These are phyloP conservation scores for Arctostaphylos glauca DNA, from an alignment of 148 eudicot species.

Conservation along the genomic window DNA sequence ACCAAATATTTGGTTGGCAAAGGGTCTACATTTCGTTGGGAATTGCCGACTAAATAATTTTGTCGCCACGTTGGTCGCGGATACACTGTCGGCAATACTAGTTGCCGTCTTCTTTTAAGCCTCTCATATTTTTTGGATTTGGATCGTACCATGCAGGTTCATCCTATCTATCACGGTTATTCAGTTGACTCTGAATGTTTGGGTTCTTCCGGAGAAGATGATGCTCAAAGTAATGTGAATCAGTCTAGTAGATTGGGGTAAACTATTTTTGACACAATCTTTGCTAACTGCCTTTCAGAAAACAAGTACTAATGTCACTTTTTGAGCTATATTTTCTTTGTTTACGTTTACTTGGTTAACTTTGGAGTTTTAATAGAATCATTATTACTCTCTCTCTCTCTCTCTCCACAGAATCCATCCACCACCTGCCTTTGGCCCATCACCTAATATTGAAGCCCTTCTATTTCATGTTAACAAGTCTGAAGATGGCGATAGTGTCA, in stretches of 20 bases:
- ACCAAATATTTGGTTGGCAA: too few relatives aligned
- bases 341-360: not conserved
- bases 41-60: too few relatives aligned
- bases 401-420: conserved; percentile 34
- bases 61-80: too few relatives aligned
- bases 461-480: conserved; percentile 21
- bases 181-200: conserved; percentile 31
- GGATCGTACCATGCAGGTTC: conserved; percentile 33
- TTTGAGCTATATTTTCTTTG: not conserved
- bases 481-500: conserved; percentile 48
- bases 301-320: not conserved
- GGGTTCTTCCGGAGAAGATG: conserved; percentile 40
- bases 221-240: conserved; percentile 39
- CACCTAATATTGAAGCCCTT: conserved; percentile 39
- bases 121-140: not conserved
- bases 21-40: too few relatives aligned
- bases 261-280: not conserved
- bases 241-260: conserved; percentile 37
- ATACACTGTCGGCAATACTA: too few relatives aligned
- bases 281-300: not conserved
- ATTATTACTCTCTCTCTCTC: conserved; percentile 11
- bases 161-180: conserved; percentile 34
- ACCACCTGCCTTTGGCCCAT: conserved; percentile 53
- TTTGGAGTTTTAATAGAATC: conserved; percentile 5
- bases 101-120: too few relatives aligned